Conservation (phyloP, 305 asterid genomes). For the Solanum hybrid region DNA sequence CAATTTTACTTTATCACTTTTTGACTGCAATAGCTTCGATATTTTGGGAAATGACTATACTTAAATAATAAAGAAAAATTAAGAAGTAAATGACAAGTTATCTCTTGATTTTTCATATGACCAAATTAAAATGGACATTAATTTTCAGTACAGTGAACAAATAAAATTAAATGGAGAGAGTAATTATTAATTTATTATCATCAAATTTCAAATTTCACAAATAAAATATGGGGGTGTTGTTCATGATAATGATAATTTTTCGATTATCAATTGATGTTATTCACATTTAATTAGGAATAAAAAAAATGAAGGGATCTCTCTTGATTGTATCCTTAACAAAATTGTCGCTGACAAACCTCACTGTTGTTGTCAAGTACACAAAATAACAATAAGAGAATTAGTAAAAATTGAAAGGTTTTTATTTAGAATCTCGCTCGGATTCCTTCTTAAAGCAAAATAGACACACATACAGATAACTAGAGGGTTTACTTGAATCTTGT, state of each 20-base stretch:
- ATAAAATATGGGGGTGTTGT: neutral
- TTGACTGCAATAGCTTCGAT: neutral
- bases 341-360: accelerated
- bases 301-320: neutral
- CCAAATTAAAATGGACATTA: neutral
- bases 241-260: no score
- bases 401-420: neutral
- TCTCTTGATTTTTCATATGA: neutral
- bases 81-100: neutral
- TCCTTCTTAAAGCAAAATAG: neutral
- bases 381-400: neutral
- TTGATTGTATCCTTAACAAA: neutral
- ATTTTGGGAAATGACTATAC: neutral
- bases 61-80: neutral
- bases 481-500: neutral
- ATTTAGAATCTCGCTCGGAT: accelerated
- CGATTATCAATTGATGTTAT: neutral
- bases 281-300: neutral
- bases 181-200: no score
- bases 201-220: no score
- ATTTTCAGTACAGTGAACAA: neutral
- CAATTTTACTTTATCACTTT: neutral
- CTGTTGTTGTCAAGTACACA: neutral
- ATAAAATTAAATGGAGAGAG: neutral
- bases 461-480: neutral